phyloP scores from a whole-genome alignment of 495 filamentous ascomycete genomes.

The Neurospora sp. region DNA sequence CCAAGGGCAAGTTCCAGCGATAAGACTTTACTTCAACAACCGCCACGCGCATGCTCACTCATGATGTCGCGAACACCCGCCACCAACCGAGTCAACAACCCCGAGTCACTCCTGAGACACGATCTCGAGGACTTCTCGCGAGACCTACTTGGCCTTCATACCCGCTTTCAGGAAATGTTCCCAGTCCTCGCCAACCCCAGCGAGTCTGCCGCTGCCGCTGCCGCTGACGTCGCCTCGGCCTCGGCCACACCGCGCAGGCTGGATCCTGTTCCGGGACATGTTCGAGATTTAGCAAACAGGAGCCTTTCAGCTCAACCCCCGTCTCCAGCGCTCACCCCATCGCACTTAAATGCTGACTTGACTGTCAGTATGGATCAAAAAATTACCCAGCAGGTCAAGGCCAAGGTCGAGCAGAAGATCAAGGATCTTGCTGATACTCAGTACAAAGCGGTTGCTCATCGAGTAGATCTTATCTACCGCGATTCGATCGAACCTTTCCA shows the following conservation, averaged over 20 bases:
- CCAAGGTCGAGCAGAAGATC: neutral
- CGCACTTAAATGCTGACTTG: neutral
- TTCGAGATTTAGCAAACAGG: neutral
- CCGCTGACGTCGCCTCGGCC: neutral
- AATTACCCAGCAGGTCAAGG: neutral
- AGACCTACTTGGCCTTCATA: neutral
- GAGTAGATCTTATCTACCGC: neutral
- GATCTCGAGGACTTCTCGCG: neutral
- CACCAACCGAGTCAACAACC: neutral
- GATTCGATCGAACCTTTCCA: neutral
- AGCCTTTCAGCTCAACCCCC: neutral
- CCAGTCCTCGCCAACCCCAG: neutral
- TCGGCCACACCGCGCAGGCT: neutral
- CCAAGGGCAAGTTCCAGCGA: neutral
- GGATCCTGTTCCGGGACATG: neutral
- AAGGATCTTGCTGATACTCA: neutral
- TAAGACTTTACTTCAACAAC: neutral
- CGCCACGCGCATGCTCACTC: neutral
- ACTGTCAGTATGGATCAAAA: neutral
- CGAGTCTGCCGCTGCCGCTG: neutral
- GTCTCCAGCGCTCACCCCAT: neutral
- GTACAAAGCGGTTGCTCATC: neutral
- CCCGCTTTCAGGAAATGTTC: neutral
- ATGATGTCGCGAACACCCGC: neutral
- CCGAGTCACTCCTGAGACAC: neutral